Percentiles rank a stretch among this genome's conserved stretches.
These are phyloP conservation scores for Ustilago hordei DNA, from an alignment of 1,284 basidiomycete genomes.

Conservation along the genomic window DNA sequence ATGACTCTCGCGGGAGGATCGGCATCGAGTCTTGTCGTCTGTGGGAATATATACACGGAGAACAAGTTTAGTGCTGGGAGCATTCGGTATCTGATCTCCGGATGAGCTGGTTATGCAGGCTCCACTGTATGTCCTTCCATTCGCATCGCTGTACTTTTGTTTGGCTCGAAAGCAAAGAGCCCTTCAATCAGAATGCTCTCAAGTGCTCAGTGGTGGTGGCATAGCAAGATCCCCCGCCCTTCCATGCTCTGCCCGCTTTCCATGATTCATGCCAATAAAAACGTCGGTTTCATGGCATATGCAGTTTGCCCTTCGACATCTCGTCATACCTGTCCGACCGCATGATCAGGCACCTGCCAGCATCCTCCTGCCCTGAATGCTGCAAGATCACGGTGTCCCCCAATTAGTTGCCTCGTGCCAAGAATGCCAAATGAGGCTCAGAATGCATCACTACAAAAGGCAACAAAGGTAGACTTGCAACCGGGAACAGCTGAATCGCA, in stretches of 20 bases:
- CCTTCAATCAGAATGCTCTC: too few species aligned
- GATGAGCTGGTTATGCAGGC: not conserved
- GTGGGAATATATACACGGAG: not conserved
- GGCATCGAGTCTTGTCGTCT: not conserved
- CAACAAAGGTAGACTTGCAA: not conserved
- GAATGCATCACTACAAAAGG: not conserved
- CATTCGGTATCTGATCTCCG: not conserved
- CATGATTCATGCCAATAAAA: not conserved
- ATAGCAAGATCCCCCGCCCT: not conserved
- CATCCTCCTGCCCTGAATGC: not conserved
- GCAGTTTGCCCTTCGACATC: not conserved
- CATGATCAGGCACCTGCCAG: not conserved
- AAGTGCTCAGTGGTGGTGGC: too few species aligned
- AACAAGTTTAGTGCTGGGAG: not conserved
- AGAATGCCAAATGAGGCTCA: not conserved
- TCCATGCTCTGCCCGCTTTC: not conserved
- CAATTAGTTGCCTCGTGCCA: not conserved
- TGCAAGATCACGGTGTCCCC: not conserved
- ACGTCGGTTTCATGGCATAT: slow-evolving; percentile 2
- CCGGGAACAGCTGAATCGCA: not conserved
- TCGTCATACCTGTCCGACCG: not conserved
- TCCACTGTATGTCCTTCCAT: too few species aligned
- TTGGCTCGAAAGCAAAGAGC: too few species aligned
- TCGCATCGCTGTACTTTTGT: too few species aligned
- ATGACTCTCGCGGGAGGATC: not conserved